Conservation (phyloP, 768 basidiomycete species). For the Macrolepiota fuliginosa region DNA sequence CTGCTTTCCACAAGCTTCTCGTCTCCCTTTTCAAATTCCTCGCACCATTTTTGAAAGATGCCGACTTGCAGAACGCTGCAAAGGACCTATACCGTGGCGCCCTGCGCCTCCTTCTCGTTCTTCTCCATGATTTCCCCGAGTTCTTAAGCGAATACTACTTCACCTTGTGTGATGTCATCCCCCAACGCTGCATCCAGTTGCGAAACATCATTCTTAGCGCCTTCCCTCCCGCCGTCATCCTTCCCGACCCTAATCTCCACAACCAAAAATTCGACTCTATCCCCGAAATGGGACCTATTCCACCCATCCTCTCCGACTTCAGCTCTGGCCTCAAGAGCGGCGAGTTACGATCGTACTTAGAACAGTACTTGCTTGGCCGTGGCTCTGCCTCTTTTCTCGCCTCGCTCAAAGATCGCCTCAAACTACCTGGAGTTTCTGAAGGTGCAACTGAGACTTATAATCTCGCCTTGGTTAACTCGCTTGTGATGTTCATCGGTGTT, state of each 20-base stretch:
- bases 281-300: slow-evolving; percentile 90
- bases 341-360: slow-evolving; percentile 77
- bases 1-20: slow-evolving; percentile 92
- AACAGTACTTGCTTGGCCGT: slow-evolving; percentile 81
- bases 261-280: slow-evolving; percentile 71
- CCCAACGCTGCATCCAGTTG: slow-evolving; percentile 89
- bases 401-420: slow-evolving; percentile 79
- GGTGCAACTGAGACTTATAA: slow-evolving; percentile 69
- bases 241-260: slow-evolving; percentile 86
- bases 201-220: slow-evolving; percentile 96
- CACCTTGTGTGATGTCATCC: slow-evolving; percentile 91
- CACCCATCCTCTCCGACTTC: slow-evolving; percentile 90
- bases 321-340: slow-evolving; percentile 75
- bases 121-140: slow-evolving; percentile 98
- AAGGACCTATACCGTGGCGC: slow-evolving; percentile 89
- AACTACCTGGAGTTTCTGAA: slow-evolving; percentile 44
- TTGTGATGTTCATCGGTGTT: slow-evolving; percentile 96
- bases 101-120: slow-evolving; percentile 86
- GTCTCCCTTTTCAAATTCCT: slow-evolving; percentile 95
- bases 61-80: slow-evolving; percentile 75
- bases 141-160: slow-evolving; percentile 98
- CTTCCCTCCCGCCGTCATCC: slow-evolving; percentile 76
- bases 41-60: slow-evolving; percentile 82
- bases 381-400: slow-evolving; percentile 68
- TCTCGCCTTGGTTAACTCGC: slow-evolving; percentile 84